phyloP scores from a whole-genome alignment of 2,329 filamentous ascomycete genomes.

The Colletotrichum sublineola region DNA sequence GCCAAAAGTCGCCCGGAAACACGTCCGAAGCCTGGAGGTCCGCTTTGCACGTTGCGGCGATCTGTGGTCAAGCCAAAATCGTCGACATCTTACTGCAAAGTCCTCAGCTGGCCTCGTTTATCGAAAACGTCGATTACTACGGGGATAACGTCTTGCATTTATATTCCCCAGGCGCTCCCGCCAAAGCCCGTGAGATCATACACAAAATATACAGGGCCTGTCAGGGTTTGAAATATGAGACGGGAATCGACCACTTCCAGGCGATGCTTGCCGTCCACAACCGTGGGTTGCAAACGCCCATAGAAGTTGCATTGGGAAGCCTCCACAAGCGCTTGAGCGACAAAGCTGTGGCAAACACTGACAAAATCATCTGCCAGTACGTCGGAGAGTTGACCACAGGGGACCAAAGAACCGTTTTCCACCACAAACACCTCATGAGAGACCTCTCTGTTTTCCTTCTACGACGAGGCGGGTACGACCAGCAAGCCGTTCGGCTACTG shows the following conservation, averaged over 20 bases:
- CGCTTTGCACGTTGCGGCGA: conserved; percentile 36
- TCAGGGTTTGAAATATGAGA: conserved; percentile 36
- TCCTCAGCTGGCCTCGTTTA: conserved; percentile 36
- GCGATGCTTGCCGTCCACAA: conserved; percentile 34
- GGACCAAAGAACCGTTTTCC: conserved; percentile 1
- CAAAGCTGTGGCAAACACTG: not conserved
- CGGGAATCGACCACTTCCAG: conserved; percentile 43
- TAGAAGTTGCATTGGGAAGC: conserved; percentile 36
- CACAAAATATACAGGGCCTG: conserved; percentile 37
- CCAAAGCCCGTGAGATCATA: conserved; percentile 1
- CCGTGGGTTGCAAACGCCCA: conserved; percentile 16
- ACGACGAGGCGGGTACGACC: conserved; percentile 15
- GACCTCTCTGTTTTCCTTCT: conserved; percentile 18
- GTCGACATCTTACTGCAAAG: conserved; percentile 43
- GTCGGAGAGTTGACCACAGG: not conserved
- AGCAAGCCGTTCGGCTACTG: conserved; percentile 20
- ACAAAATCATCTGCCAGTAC: conserved; percentile 5
- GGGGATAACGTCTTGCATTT: conserved; percentile 39
- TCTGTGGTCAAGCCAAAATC: conserved; percentile 13
- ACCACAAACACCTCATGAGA: conserved; percentile 20
- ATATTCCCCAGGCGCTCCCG: not conserved
- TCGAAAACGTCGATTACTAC: conserved; percentile 41
- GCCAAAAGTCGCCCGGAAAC: conserved; percentile 24
- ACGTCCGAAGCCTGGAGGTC: conserved; percentile 38
- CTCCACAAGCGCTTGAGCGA: conserved; percentile 15